These are phyloP conservation scores for Barbarea vulgaris DNA, from an alignment of 345 rosid species.

Conservation along the genomic window DNA sequence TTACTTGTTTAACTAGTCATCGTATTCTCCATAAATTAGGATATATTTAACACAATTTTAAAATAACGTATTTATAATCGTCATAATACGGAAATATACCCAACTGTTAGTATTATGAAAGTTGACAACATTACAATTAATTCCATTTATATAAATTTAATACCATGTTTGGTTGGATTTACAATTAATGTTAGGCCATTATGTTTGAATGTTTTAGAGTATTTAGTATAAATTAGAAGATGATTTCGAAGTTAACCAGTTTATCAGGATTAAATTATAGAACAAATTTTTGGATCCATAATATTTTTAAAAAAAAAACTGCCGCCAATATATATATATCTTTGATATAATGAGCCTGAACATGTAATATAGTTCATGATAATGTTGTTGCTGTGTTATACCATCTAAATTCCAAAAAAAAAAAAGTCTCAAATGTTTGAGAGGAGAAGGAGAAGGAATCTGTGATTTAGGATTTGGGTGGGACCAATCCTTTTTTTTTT, in stretches of 20 bases:
- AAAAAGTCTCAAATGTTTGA: not conserved
- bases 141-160: conserved; percentile 19
- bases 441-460: not conserved
- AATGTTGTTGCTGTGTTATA: not conserved
- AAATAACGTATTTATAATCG: not conserved
- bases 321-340: no score
- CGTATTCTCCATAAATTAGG: not conserved
- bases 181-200: conserved; percentile 27
- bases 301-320: not conserved
- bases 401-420: not conserved
- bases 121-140: conserved; percentile 33
- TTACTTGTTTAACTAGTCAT: conserved; percentile 7
- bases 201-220: not conserved
- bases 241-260: not conserved
- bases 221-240: not conserved
- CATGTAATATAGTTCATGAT: not conserved
- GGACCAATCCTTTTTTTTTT: conserved; percentile 26
- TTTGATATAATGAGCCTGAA: not conserved
- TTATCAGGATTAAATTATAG: not conserved
- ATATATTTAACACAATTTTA: not conserved
- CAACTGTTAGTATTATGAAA: conserved; percentile 24
- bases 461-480: conserved; percentile 19
- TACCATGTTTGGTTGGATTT: conserved; percentile 18
- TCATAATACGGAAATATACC: conserved; percentile 2
- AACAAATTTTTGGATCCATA: not conserved